These are phyloP conservation scores for Fusarium buxicola DNA, from an alignment of 2,329 filamentous ascomycete genomes.

Conservation along the genomic window DNA sequence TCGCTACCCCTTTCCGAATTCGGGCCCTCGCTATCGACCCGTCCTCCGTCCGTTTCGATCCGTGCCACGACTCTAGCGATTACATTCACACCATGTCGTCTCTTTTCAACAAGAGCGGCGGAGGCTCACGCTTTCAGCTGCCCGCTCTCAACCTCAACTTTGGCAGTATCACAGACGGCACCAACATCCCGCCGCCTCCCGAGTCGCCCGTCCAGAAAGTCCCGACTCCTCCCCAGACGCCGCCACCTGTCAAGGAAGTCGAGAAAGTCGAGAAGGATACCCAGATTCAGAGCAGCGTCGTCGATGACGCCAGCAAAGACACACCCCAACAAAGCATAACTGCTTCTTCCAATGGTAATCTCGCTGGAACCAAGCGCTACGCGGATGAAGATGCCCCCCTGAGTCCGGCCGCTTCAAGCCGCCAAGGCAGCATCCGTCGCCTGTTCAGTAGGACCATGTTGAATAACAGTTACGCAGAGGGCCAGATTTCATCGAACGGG, in stretches of 20 bases:
- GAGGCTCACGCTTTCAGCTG: conserved; percentile 63
- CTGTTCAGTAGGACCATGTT: conserved; percentile 67
- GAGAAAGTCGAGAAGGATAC: conserved; percentile 31
- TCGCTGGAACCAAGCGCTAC: conserved; percentile 60
- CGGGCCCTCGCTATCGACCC: conserved; percentile 23
- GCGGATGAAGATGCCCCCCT: conserved; percentile 64
- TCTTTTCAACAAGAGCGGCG: conserved; percentile 46
- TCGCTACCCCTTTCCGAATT: conserved; percentile 26
- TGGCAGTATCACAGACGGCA: conserved; percentile 69
- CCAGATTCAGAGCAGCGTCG: conserved; percentile 25
- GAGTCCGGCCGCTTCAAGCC: conserved; percentile 64
- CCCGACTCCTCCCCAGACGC: conserved; percentile 57
- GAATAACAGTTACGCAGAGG: conserved; percentile 65
- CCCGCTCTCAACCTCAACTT: conserved; percentile 70
- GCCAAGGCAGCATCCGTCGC: conserved; percentile 67
- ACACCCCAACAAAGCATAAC: conserved; percentile 40
- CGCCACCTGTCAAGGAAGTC: conserved; percentile 44
- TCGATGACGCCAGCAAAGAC: conserved; percentile 34
- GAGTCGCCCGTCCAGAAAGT: conserved; percentile 66
- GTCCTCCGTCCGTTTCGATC: conserved; percentile 28
- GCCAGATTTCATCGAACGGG: conserved; percentile 56
- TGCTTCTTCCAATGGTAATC: conserved; percentile 55
- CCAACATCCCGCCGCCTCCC: conserved; percentile 68
- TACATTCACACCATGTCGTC: conserved; percentile 47
- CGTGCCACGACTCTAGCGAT: conserved; percentile 25